Evolutionary conservation across 1,139 yeast species (phyloP).

Genomic region (Arxiozyma telluris): DNA sequence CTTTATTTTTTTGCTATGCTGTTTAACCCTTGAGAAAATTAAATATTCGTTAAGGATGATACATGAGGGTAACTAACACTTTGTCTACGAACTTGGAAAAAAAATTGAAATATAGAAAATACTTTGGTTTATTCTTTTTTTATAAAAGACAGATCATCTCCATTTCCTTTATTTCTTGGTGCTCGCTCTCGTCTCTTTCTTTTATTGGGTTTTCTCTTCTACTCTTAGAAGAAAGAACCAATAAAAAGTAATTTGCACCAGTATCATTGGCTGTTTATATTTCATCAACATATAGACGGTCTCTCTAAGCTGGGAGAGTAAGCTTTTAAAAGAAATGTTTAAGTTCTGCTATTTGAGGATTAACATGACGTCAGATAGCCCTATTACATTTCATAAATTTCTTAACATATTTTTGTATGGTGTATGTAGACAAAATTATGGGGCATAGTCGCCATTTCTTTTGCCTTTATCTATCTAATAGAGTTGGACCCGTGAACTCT

Average conservation of each 20-base stretch:
- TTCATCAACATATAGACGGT: slow-evolving; percentile 3
- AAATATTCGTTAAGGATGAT: background rate
- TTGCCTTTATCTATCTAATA: too few relatives aligned
- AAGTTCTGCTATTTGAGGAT: slow-evolving; percentile 7
- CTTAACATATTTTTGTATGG: background rate
- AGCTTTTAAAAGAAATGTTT: slow-evolving; percentile 2
- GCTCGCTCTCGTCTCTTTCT: background rate
- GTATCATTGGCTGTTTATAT: slow-evolving; percentile 7
- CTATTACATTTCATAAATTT: slow-evolving; percentile 6
- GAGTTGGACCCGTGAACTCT: background rate
- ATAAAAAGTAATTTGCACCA: slow-evolving; percentile 3
- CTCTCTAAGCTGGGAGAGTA: slow-evolving; percentile 9
- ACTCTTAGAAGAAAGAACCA: background rate
- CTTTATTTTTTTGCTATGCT: too few relatives aligned
- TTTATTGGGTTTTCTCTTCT: background rate
- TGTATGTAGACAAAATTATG: background rate
- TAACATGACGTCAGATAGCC: slow-evolving; percentile 2
- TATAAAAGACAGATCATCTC: background rate
- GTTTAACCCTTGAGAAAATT: background rate
- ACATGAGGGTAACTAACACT: background rate
- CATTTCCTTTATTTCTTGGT: background rate
- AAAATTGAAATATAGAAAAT: background rate
- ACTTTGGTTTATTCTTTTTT: background rate
- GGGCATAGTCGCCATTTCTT: background rate
- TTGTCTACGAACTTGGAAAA: background rate